Conservation (phyloP, 768 basidiomycete genomes). For the Candolleomyces aberdarensis region DNA sequence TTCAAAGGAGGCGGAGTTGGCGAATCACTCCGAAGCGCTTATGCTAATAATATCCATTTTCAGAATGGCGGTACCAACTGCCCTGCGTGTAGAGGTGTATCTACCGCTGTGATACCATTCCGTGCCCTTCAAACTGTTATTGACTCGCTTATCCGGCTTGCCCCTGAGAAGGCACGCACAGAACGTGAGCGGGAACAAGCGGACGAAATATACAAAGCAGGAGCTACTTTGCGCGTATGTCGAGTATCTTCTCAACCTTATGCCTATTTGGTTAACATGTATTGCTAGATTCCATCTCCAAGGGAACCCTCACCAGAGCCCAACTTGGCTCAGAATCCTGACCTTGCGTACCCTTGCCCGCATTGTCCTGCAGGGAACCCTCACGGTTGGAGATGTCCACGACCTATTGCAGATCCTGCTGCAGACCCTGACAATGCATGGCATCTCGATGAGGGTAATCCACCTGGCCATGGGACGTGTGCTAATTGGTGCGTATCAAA, state of each 20-base stretch:
- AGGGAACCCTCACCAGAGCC: slow-evolving; percentile 77
- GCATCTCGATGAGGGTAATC: slow-evolving; percentile 72
- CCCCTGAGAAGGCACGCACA: slow-evolving; percentile 64
- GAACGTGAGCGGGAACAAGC: slow-evolving; percentile 76
- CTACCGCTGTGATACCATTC: slow-evolving; percentile 67
- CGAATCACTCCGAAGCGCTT: not conserved
- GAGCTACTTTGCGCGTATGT: slow-evolving; percentile 61
- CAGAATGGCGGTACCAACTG: slow-evolving; percentile 86
- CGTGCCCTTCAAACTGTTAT: slow-evolving; percentile 70
- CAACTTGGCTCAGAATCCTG: slow-evolving; percentile 57
- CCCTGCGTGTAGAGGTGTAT: slow-evolving; percentile 73
- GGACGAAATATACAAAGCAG: slow-evolving; percentile 72
- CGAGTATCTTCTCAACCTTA: not conserved
- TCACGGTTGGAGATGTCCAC: slow-evolving; percentile 79
- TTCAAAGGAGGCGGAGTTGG: not conserved
- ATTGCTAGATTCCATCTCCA: slow-evolving; percentile 66
- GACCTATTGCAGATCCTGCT: slow-evolving; percentile 71
- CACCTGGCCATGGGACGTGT: slow-evolving; percentile 77
- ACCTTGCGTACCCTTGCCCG: slow-evolving; percentile 76
- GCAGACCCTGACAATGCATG: slow-evolving; percentile 70
- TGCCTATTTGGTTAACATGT: slow-evolving; percentile 6
- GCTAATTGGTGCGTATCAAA: slow-evolving; percentile 67
- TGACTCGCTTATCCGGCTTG: slow-evolving; percentile 67
- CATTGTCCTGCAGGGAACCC: slow-evolving; percentile 69
- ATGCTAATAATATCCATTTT: not conserved